A percentile compares a stretch with the other conserved stretches of the same genome.
phyloP scores from a whole-genome alignment of 139 green algal genomes.

The Haematococcus lacustris region DNA sequence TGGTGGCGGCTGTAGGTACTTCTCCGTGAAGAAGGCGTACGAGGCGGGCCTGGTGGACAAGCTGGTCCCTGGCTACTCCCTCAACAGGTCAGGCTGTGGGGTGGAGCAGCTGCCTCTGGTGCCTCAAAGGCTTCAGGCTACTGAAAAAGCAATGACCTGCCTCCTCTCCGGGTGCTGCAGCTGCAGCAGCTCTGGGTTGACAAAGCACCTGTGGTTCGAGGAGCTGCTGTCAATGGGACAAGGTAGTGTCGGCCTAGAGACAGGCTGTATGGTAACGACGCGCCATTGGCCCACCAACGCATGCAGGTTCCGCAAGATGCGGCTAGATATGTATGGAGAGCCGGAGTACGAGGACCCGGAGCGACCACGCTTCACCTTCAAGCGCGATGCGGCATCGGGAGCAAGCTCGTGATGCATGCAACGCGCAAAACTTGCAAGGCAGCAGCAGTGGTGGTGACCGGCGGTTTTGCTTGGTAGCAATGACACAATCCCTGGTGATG shows the following conservation, averaged over 20 bases:
- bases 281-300: no score
- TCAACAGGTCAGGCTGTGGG: constrained; percentile 23
- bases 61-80: constrained; percentile 49
- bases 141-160: not conserved
- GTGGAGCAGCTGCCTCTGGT: not conserved
- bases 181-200: not conserved
- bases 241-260: not conserved
- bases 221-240: not conserved
- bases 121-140: not conserved
- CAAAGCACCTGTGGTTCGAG: not conserved
- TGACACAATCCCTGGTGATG: no score
- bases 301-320: constrained; percentile 50
- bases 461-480: no score
- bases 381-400: no score
- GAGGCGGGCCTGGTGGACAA: constrained; percentile 60
- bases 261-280: not conserved
- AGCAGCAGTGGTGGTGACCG: no score
- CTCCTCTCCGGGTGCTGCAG: not conserved
- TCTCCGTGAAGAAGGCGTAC: constrained; percentile 47
- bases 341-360: constrained; percentile 11
- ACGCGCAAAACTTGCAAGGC: no score
- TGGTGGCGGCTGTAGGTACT: constrained; percentile 28
- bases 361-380: constrained; percentile 47
- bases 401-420: no score
- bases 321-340: constrained; percentile 18